Evolutionary conservation across 805 yeast genomes (phyloP).

Genomic region (Starmerella etchellsii): DNA sequence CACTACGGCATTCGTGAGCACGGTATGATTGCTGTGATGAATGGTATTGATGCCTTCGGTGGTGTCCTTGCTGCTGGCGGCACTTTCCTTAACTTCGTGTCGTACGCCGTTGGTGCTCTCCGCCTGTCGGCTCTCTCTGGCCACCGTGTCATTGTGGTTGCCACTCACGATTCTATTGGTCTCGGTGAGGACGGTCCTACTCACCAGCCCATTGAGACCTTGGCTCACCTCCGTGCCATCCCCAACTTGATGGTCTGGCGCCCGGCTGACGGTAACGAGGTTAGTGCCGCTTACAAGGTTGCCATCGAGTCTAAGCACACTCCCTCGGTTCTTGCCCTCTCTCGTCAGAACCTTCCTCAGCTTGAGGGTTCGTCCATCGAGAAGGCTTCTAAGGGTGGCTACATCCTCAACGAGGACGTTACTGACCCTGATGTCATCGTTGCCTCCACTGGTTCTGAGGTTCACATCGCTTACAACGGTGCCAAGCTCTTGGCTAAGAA

Average conservation of each 20-base stretch:
- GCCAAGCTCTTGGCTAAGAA: slow-evolving; percentile 52
- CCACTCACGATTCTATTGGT: slow-evolving; percentile 47
- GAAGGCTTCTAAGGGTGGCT: slow-evolving; percentile 92
- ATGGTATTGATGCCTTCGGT: slow-evolving; percentile 87
- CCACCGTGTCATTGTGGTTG: slow-evolving; percentile 38
- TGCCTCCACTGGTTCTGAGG: slow-evolving; percentile 92
- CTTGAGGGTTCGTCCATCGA: slow-evolving; percentile 84
- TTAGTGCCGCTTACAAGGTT: slow-evolving; percentile 43
- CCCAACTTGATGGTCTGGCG: slow-evolving; percentile 40
- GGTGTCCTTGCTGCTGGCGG: slow-evolving; percentile 89
- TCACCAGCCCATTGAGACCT: slow-evolving; percentile 43
- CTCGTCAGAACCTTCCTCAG: slow-evolving; percentile 78
- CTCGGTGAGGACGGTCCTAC: slow-evolving; percentile 49
- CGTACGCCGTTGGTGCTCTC: slow-evolving; percentile 43
- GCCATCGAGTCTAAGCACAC: slow-evolving; percentile 46
- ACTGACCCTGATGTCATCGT: slow-evolving; percentile 57
- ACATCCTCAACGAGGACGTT: slow-evolving; percentile 50
- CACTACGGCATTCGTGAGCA: slow-evolving; percentile 99
- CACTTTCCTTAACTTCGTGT: slow-evolving; percentile 88
- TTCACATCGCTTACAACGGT: slow-evolving; percentile 67
- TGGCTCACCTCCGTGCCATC: slow-evolving; percentile 39
- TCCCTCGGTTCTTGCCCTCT: slow-evolving; percentile 59
- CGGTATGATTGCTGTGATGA: slow-evolving; percentile 97
- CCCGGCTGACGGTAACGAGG: slow-evolving; percentile 43
- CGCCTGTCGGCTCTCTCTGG: slow-evolving; percentile 38